Conservation (phyloP, 495 filamentous ascomycete species). For the Cercophora scortea region DNA sequence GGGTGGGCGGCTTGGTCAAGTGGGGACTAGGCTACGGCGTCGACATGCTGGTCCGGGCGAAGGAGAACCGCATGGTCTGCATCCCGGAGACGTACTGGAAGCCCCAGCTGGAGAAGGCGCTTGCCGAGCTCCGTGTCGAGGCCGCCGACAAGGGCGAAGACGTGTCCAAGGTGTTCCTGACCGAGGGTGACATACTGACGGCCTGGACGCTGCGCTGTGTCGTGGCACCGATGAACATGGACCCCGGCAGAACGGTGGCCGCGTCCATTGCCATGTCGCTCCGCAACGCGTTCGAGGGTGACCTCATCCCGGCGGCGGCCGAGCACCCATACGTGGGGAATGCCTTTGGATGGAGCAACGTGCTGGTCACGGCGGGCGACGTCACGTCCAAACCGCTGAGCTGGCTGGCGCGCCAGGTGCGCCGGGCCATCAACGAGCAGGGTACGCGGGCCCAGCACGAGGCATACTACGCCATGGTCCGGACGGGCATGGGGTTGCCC, state of each 20-base stretch:
- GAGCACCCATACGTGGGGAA: conserved; percentile 27
- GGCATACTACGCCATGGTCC: conserved; percentile 24
- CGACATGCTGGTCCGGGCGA: conserved; percentile 18
- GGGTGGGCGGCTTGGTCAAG: conserved; percentile 15
- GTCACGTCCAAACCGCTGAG: conserved; percentile 32
- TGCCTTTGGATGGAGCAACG: conserved; percentile 20
- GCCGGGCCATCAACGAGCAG: conserved; percentile 34
- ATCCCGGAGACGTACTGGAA: conserved; percentile 19
- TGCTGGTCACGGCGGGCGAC: conserved; percentile 25
- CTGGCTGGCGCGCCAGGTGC: conserved; percentile 27
- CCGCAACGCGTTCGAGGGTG: conserved; percentile 15
- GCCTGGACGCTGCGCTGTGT: conserved; percentile 28
- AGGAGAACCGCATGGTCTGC: conserved; percentile 31
- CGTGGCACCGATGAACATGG: conserved; percentile 8
- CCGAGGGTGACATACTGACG: conserved; percentile 33
- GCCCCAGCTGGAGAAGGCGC: conserved; percentile 12
- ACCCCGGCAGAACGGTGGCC: conserved; percentile 12
- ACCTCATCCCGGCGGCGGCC: conserved; percentile 17
- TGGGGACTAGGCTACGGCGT: conserved; percentile 19
- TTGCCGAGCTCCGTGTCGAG: conserved; percentile 20
- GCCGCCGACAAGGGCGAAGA: conserved; percentile 15
- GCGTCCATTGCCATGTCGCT: conserved; percentile 21
- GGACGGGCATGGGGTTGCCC: conserved; percentile 10
- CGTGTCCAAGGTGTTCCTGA: conserved; percentile 29
- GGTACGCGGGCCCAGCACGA: conserved; percentile 38